phyloP scores from a whole-genome alignment of 2,329 filamentous ascomycete genomes.

The Diaporthe capsici region DNA sequence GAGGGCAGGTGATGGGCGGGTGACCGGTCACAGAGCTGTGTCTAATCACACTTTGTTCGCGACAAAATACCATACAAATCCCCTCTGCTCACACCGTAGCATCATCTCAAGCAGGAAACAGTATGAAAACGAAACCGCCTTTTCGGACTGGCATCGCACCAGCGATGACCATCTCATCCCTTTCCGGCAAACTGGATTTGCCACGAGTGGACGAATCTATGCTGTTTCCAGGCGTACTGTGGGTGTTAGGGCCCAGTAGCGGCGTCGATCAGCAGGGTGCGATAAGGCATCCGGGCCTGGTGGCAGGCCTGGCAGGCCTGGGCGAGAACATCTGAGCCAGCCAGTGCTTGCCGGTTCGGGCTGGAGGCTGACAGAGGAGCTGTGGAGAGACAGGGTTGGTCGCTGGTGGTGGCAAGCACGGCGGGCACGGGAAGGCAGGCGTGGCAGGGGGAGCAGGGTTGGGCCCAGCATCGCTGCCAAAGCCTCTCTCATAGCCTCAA shows the following conservation, averaged over 20 bases:
- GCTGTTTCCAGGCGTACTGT: not conserved
- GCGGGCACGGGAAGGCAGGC: not conserved
- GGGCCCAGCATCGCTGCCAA: slow-evolving; percentile 26
- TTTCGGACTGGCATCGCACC: not conserved
- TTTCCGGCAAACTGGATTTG: not conserved
- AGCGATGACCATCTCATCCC: not conserved
- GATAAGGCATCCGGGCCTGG: slow-evolving; percentile 10
- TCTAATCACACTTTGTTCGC: not conserved
- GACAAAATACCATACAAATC: not conserved
- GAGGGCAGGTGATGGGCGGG: not conserved
- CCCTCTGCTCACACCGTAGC: not conserved
- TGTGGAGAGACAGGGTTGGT: slow-evolving; percentile 23
- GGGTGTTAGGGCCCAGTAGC: not conserved
- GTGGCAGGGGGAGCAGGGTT: slow-evolving; percentile 4
- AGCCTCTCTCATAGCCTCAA: slow-evolving; percentile 17
- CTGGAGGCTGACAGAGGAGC: slow-evolving; percentile 16
- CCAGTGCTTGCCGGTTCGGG: not conserved
- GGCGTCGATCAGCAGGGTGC: slow-evolving; percentile 16
- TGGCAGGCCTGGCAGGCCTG: slow-evolving; percentile 11
- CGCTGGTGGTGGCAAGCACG: slow-evolving; percentile 22
- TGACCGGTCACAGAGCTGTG: not conserved
- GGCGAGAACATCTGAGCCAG: not conserved
- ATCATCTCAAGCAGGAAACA: not conserved
- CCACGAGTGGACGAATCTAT: not conserved
- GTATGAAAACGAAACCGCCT: not conserved